These are phyloP conservation scores for Sporisorium iseilematis-ciliati DNA, from an alignment of 1,284 basidiomycete species.

Conservation along the genomic window DNA sequence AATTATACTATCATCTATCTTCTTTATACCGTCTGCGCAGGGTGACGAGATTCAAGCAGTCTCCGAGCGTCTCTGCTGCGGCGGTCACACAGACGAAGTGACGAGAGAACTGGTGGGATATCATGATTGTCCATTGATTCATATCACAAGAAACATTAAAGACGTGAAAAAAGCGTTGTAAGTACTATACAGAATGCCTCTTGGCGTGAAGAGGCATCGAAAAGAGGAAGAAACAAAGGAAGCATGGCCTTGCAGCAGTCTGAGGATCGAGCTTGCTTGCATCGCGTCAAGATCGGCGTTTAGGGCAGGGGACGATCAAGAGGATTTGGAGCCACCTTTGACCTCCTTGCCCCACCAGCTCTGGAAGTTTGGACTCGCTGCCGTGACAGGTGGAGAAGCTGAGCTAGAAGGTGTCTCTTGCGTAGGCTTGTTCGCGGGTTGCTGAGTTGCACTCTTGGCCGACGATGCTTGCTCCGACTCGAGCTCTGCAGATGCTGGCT, in stretches of 20 bases:
- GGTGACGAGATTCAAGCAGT: background rate
- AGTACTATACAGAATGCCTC: slow-evolving; percentile 6
- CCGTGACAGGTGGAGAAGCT: slow-evolving; percentile 2
- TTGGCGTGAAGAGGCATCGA: background rate
- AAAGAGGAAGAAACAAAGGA: background rate
- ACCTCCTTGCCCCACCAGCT: slow-evolving; percentile 49
- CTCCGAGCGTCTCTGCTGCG: background rate
- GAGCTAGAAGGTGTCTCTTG: background rate
- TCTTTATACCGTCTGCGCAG: background rate
- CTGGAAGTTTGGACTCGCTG: slow-evolving; percentile 18
- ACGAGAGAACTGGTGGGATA: background rate
- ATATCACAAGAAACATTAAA: slow-evolving; percentile 5
- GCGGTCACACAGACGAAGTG: background rate
- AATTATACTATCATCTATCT: background rate
- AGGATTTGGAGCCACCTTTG: slow-evolving; percentile 20
- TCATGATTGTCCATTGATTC: slow-evolving; percentile 22
- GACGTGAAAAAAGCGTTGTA: slow-evolving; percentile 1
- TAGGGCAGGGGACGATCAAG: background rate
- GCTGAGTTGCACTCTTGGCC: background rate
- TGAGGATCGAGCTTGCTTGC: background rate
- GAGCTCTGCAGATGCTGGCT: background rate
- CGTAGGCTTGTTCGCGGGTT: background rate
- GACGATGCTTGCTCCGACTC: background rate
- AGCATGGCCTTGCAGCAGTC: background rate
- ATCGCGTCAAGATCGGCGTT: background rate